These are phyloP conservation scores for Condylostoma magnum DNA, from an alignment of 169 alveolate species.

Conservation along the genomic window DNA sequence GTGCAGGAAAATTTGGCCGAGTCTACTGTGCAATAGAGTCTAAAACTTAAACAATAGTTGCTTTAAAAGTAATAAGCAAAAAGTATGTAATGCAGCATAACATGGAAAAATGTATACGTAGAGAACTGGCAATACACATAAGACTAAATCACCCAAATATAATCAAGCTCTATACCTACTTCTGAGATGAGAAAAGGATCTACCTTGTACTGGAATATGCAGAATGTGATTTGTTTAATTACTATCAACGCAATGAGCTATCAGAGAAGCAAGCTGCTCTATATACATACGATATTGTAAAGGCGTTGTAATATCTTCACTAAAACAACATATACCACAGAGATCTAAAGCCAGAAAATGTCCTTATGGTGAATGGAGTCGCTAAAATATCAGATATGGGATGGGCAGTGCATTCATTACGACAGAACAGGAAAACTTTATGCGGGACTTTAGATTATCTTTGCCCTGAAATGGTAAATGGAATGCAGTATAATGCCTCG, in stretches of 20 bases:
- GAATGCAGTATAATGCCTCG: too few species aligned
- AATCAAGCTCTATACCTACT: constrained; percentile 84
- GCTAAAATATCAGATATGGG: too few species aligned
- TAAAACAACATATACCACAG: background rate
- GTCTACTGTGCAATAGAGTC: constrained; percentile 85
- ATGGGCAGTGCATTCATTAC: too few species aligned
- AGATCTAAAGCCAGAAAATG: constrained; percentile 50
- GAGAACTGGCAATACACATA: constrained; percentile 90
- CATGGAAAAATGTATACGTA: constrained; percentile 78
- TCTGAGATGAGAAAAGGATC: constrained; percentile 88
- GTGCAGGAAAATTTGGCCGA: constrained; percentile 87
- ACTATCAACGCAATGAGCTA: too few species aligned
- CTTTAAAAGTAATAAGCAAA: constrained; percentile 80
- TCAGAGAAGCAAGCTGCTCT: constrained; percentile 14
- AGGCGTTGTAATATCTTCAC: constrained; percentile 10
- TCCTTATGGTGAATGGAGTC: constrained; percentile 28
- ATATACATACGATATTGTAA: background rate
- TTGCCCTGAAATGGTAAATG: too few species aligned
- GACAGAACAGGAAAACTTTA: too few species aligned
- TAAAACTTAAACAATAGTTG: constrained; percentile 78
- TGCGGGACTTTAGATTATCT: too few species aligned
- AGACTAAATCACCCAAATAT: constrained; percentile 86
- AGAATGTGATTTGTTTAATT: constrained; percentile 86
- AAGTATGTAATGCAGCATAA: constrained; percentile 60
- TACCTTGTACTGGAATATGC: constrained; percentile 92